Evolutionary conservation across 345 rosid genomes (phyloP), one percentile per base, ranked within the genome.

Genomic region (Camelina sativa): DNA sequence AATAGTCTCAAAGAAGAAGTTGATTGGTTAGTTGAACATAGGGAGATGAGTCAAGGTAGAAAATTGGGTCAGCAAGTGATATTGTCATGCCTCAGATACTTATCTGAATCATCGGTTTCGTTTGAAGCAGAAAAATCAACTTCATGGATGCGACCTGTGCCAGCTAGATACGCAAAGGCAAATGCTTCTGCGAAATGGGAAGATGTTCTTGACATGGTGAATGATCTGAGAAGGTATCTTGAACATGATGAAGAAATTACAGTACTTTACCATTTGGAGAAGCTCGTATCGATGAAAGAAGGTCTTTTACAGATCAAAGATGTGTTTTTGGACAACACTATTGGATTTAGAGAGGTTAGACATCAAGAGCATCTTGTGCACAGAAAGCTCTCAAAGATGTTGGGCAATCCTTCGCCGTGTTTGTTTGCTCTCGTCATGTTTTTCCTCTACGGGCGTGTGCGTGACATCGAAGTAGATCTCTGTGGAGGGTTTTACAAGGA

Each of bases 281-380:
- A 89, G 83, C 89, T 91, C 30, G 79, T 82, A 61, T 86, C 75
- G 30, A 93, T 93, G 94, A 91, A 88, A 84, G 97, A 91, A 88
- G 98, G 97, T 37, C 69, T 88, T 65, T 57, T 76, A 56, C 92
- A 91, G 61, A 83, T 91, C 75, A 89, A 75, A 78, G 86, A 88
- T 76, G 91, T 93, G 59, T 67, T 75, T 65, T 64, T 87, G n/a
- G 94, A 89, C 28, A 89, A 80, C 57, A 72, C 76, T 62, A 83
- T 86, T 75, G 93, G 93, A 55, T 93, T 82, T 74, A 83, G 83
- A 78, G 94, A 93, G 73, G 80, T 71, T 67, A 84, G 68, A 30
- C 85, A 85, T 79, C 96, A 89, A 72, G 92, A 91, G 73, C 78
- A 77, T 61, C 72, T 93, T 63, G 86, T 88, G 9, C 84, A 78